Conservation (phyloP, 2,329 filamentous ascomycete genomes). For the Apiospora arundinis region DNA sequence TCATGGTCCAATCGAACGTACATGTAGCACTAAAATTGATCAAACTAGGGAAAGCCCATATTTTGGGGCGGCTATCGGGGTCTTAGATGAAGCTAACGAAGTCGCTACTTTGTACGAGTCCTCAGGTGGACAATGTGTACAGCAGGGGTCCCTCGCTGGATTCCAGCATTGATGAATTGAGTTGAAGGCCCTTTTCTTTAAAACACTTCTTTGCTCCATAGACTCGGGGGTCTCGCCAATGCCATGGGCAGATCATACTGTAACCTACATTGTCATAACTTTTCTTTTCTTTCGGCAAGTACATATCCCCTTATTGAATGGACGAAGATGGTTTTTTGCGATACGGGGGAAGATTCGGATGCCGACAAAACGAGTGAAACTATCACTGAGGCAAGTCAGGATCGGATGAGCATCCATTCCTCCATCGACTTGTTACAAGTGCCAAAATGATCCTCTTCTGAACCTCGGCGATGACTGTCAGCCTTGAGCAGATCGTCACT, state of each 20-base stretch:
- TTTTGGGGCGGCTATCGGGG: not conserved
- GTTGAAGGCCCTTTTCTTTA: not conserved
- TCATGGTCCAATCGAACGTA: not conserved
- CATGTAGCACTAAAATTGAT: not conserved
- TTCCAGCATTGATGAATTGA: not conserved
- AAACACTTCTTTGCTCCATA: not conserved
- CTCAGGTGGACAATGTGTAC: not conserved
- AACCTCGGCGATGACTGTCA: too few species aligned
- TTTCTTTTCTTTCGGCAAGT: not conserved
- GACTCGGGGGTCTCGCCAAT: not conserved
- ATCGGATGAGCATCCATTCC: not conserved
- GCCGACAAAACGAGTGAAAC: not conserved
- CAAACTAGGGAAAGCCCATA: not conserved
- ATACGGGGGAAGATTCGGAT: not conserved
- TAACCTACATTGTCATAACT: not conserved
- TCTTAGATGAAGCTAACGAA: not conserved
- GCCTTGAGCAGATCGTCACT: not conserved
- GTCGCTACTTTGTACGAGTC: not conserved
- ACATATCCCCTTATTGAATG: not conserved
- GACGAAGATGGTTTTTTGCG: not conserved
- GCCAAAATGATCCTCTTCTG: not conserved
- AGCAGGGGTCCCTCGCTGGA: not conserved
- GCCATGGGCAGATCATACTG: not conserved
- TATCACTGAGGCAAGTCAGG: not conserved
- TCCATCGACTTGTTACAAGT: not conserved